Evolutionary conservation across 2,329 filamentous ascomycete genomes (phyloP), one percentile per base, ranked within the genome.

Genomic region (Cryoendolithus antarcticus): DNA sequence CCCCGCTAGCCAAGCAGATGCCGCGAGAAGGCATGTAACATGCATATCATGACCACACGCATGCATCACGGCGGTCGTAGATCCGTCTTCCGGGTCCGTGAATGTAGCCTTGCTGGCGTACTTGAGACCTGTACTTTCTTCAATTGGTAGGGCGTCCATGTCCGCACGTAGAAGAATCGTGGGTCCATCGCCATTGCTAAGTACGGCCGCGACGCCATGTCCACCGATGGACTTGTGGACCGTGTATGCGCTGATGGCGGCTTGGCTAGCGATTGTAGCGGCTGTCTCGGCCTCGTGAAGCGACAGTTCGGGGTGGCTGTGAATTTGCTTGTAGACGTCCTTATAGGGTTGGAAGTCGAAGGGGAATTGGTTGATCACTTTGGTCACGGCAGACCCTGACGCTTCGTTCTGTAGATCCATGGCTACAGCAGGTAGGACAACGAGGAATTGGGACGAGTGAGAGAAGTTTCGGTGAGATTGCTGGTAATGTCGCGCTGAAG

Each of bases 21-120:
- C 69, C 0, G 67, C 77, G 1, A 82, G 61, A 2, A 81, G 60
- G 27, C 62, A 61, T 0, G 72, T 66, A 13, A 80, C 71, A 51
- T 82, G 76, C 62, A 78, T 73, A 47, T 80, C 75, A 48, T 81
- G 77, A 0, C 77, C 78, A 52, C 77, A 81, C 12, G 76, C 77
- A 54, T 82, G 78, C 76, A 81, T 81, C 0, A 77, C 71, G 0
- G 72, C 70, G 37, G 68, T 68, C 40, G 64, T 59, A 0, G 60
- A 52, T 0, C 72, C 72, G 4, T 71, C 63, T 2, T 52, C 40
- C 12, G 58, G 55, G 45, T 70, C 66, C 19, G 57, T 58, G 50
- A 64, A 62, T 7, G 47, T 21, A 7, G 24, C 61, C 9, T 51
- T 69, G 49, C 72, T 76, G 0, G 74, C 69, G 49, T 79, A 80